Base-by-base conservation (phyloP, 352 stramenopile genomes). In the Vaucheria bursata region DNA sequence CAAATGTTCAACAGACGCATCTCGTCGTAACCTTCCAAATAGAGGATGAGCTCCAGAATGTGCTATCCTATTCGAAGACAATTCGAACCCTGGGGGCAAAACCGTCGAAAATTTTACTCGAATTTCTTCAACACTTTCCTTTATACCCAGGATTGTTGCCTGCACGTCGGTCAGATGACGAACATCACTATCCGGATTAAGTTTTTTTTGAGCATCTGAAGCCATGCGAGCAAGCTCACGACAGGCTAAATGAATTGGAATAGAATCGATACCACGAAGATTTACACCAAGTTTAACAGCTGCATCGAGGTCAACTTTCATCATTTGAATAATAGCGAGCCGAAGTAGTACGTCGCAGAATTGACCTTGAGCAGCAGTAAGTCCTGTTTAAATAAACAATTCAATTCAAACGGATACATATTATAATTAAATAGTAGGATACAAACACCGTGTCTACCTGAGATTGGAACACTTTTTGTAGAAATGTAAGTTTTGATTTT, bases 11-110 rank as follows among this genome's bases (percentile, higher is more conserved):
- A 93, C 88, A 74, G 89, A 90, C 5, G 5, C 39, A 82, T 94
- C 90, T 32, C 89, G 86, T 49, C 90, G 79, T 29, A 95, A 84
- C 53, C 91, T 82, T 8, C 90, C 91, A 84, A 94, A 94, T 2
- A 92, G 86, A 1, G 88, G 87, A 45, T 85, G 86, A 29, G 80
- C 70, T 7, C 52, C 49, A 0, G 39, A 65, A 71, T 75, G 81
- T 34, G 72, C 71, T 0, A 73, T 52, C 31, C 75, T 80, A 6
- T 71, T 59, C 7, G 37, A 64, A 12, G 49, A 75, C 33, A 73
- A 45, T n/a, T 78, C 67, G 5, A 77, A 34, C 31, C 75, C 64
- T 35, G 39, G 39, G 8, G 70, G 77, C 31, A 76, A 71, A 12
- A 80, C 36, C 36, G 34, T n/a, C n/a, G n/a, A n/a, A n/a, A n/a